A percentile compares a stretch with the other conserved stretches of the same genome.
Conservation (phyloP, 1,284 basidiomycete species). For the Trichosporon inkin region DNA sequence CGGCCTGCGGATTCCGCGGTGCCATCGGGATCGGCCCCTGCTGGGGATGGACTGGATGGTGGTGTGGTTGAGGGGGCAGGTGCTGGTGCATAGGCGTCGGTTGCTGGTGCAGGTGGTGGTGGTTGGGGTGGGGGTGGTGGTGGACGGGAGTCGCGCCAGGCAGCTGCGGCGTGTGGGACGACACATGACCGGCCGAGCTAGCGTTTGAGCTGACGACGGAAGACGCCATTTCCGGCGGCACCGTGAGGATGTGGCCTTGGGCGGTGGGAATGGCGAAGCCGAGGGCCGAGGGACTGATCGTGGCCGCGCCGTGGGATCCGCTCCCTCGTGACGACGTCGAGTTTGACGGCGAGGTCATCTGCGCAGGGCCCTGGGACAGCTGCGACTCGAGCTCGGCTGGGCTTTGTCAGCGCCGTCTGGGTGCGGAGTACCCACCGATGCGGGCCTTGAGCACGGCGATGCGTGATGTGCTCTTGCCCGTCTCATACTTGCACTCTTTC, state of each 20-base stretch:
- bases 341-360: background rate
- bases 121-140: background rate
- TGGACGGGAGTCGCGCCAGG: background rate
- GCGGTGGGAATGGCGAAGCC: slow-evolving; percentile 11
- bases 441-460: slow-evolving; percentile 32
- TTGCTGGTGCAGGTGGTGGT: background rate
- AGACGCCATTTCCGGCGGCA: slow-evolving; percentile 3
- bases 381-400: slow-evolving; percentile 22
- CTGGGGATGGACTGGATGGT: background rate
- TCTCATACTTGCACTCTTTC: slow-evolving; percentile 33
- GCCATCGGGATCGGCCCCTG: background rate
- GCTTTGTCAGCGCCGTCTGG: slow-evolving; percentile 3
- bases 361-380: slow-evolving; percentile 14
- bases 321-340: background rate
- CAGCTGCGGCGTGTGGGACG: slow-evolving; percentile 4
- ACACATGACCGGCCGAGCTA: background rate
- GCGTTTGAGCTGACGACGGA: background rate
- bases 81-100: background rate
- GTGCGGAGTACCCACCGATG: slow-evolving; percentile 18
- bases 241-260: background rate
- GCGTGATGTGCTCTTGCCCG: slow-evolving; percentile 25
- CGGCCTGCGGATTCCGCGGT: background rate
- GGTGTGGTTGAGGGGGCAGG: slow-evolving; percentile 5
- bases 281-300: slow-evolving; percentile 10
- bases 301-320: slow-evolving; percentile 4